Percentiles rank a stretch among this genome's conserved stretches.
These are phyloP conservation scores for Ophiostoma sp. DNA, from an alignment of 2,329 filamentous ascomycete genomes.

Conservation along the genomic window DNA sequence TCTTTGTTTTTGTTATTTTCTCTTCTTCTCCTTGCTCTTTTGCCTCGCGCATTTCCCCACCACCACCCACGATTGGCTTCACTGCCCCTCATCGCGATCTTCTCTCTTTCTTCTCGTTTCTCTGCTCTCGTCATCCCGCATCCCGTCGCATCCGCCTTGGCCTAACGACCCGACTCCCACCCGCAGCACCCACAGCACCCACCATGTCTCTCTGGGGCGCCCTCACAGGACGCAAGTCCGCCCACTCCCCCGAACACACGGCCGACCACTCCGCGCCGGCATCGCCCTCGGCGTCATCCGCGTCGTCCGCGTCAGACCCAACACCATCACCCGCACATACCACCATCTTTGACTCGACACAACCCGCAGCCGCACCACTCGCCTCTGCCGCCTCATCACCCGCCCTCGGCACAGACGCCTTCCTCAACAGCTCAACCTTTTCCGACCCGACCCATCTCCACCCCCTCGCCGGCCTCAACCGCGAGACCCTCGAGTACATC, in stretches of 20 bases:
- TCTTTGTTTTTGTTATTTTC: background rate
- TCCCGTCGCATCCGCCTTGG: background rate
- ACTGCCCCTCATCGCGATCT: conserved; percentile 1
- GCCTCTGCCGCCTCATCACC: background rate
- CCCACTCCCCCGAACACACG: conserved; percentile 16
- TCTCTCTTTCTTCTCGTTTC: background rate
- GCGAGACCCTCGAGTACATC: conserved; percentile 91
- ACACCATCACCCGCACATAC: conserved; percentile 20
- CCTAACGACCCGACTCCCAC: background rate
- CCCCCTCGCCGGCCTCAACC: conserved; percentile 86
- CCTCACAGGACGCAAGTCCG: conserved; percentile 54
- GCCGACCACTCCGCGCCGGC: conserved; percentile 36
- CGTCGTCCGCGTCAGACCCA: conserved; percentile 47
- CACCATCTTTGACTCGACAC: conserved; percentile 59
- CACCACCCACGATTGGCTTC: background rate
- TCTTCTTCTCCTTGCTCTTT: background rate
- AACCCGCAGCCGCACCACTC: conserved; percentile 14
- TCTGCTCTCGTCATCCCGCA: background rate
- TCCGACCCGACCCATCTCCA: conserved; percentile 86
- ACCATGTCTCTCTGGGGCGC: conserved; percentile 56
- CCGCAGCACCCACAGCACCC: background rate
- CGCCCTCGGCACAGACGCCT: conserved; percentile 68
- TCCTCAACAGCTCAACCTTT: conserved; percentile 70
- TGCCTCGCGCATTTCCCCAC: background rate
- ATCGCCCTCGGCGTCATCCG: conserved; percentile 37